Evolutionary conservation across 2,329 filamentous ascomycete species (phyloP), one percentile per base, ranked within the genome.

Genomic region (Fusarium phyllophilum): DNA sequence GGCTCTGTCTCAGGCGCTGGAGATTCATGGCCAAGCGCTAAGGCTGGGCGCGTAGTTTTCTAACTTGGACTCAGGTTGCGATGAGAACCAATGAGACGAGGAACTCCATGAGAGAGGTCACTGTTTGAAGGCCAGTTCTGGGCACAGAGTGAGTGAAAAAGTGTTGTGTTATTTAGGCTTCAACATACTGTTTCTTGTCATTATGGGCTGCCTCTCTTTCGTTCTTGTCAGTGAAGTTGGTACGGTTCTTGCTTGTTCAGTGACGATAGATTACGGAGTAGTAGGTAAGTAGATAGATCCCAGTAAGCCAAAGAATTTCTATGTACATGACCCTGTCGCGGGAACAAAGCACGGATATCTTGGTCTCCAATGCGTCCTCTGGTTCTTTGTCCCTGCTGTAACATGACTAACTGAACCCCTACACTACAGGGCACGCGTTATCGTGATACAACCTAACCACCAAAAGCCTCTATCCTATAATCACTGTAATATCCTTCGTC

Each of bases 121-220:
- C 42, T 29, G 15, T 38, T 24, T 31, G 24, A 38, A 18, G 62
- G 24, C 57, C 48, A 54, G 39, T 34, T 56, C 49, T 48, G 31
- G 48, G 29, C 33, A 34, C n/a, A 12, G 41, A 49, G 44, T 31
- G n/a, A 8, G 54, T 38, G 26, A 29, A 13, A 20, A 36, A 22
- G n/a, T 36, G 31, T 24, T 39, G 36, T 60, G 64, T 42, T 63
- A 42, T 68, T 68, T 48, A 63, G 58, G 58, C 55, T 56, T 56
- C n/a, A 57, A 51, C 38, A 52, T 31, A 46, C 38, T 51, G 52
- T 66, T 55, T 55, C 17, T 31, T 39, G n/a, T 34, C 17, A 24
- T 60, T n/a, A 42, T 51, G 44, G 70, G 70, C 66, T 73, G 57
- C 70, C 66, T 74, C 70, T 71, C 66, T 62, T 52, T 51, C 44